Evolutionary conservation across 441 rosid genomes (phyloP).

Genomic region (Kokia cookei): DNA sequence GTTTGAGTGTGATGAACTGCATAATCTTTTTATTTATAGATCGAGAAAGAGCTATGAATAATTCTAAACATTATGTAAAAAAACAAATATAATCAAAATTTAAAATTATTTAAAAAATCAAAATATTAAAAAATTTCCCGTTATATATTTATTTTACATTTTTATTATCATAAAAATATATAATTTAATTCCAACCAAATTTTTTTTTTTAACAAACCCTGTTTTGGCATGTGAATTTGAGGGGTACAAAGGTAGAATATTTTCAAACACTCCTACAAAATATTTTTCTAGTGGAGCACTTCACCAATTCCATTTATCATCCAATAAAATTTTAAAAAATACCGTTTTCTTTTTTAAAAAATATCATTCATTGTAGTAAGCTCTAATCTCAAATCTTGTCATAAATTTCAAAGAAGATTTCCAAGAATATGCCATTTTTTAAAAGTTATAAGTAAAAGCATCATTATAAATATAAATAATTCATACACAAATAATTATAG

Average conservation of each 20-base stretch:
- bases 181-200: too few relatives aligned
- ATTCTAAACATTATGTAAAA: too few relatives aligned
- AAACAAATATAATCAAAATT: background rate
- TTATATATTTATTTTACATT: too few relatives aligned
- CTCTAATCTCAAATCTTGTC: background rate
- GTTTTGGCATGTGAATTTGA: background rate
- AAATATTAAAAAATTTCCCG: too few relatives aligned
- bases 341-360: too few relatives aligned
- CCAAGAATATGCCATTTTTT: slow-evolving; percentile 10
- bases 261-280: background rate
- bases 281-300: slow-evolving; percentile 9
- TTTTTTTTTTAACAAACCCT: background rate
- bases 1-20: fast-evolving
- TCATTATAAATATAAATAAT: too few relatives aligned
- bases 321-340: background rate
- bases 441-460: too few relatives aligned
- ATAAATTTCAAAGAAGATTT: background rate
- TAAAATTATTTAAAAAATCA: too few relatives aligned
- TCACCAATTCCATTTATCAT: background rate
- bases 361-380: too few relatives aligned
- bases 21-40: too few relatives aligned
- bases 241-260: background rate
- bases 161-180: too few relatives aligned
- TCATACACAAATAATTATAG: too few relatives aligned
- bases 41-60: fast-evolving